These are phyloP conservation scores for Spatholobus suberectus DNA, from an alignment of 306 rosid genomes.

Conservation along the genomic window DNA sequence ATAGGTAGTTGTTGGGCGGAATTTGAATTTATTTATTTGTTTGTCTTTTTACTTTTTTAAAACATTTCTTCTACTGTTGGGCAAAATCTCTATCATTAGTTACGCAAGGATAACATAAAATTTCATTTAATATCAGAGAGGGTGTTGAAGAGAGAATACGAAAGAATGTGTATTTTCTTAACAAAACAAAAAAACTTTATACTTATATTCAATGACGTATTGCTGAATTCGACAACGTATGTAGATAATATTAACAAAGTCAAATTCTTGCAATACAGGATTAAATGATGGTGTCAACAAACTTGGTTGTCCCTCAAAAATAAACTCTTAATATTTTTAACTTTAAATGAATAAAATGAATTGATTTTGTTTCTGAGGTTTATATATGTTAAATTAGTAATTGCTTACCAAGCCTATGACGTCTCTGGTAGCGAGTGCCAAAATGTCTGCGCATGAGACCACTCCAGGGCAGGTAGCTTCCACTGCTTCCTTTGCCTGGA, in stretches of 20 bases:
- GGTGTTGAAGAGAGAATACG: not conserved
- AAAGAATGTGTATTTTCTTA: too few relatives aligned
- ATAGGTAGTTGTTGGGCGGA: too few relatives aligned
- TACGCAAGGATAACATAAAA: not conserved
- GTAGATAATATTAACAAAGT: not conserved
- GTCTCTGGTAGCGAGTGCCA: conserved; percentile 84
- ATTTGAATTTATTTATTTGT: not conserved
- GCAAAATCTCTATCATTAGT: not conserved
- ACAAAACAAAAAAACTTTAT: too few relatives aligned
- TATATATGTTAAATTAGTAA: too few relatives aligned
- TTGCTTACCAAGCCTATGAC: conserved; percentile 65
- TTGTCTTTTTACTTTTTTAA: not conserved
- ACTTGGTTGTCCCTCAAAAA: not conserved
- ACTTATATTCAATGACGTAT: not conserved
- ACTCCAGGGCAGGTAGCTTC: conserved; percentile 72
- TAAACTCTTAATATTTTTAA: not conserved
- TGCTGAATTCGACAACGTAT: not conserved
- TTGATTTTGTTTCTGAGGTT: not conserved
- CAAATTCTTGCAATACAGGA: not conserved
- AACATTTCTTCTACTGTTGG: not conserved
- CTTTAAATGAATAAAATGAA: not conserved
- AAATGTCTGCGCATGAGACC: conserved; percentile 87
- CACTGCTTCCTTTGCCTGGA: conserved; percentile 76
- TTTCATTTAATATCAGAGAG: not conserved
- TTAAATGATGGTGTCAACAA: not conserved